Percentiles rank a stretch among this genome's conserved stretches.
These are phyloP conservation scores for Claviceps fusiformis DNA, from an alignment of 2,329 filamentous ascomycete genomes.

Conservation along the genomic window DNA sequence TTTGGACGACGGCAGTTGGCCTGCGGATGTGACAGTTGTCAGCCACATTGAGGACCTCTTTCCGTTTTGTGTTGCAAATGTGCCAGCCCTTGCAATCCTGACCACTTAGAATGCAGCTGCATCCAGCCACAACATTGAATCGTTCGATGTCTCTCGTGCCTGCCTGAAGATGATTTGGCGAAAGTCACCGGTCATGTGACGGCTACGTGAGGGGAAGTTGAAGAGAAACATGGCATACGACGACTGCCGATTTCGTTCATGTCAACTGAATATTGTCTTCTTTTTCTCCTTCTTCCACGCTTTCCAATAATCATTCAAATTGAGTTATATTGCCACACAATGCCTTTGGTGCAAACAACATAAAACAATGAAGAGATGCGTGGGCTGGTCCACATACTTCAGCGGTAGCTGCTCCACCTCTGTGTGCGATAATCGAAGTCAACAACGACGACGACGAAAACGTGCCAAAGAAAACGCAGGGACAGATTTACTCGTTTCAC, in stretches of 20 bases:
- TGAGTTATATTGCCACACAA: not conserved
- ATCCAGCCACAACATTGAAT: not conserved
- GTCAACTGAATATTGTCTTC: not conserved
- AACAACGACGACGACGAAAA: not conserved
- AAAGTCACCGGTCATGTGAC: slow-evolving; percentile 18
- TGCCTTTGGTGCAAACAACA: not conserved
- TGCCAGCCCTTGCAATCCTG: not conserved
- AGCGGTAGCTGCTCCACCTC: not conserved
- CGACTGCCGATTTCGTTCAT: not conserved
- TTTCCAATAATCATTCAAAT: not conserved
- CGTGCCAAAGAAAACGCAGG: not conserved
- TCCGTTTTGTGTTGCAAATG: not conserved
- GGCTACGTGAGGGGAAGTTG: slow-evolving; percentile 17
- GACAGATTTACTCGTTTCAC: not conserved
- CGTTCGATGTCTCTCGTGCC: not conserved
- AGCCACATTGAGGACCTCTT: no score
- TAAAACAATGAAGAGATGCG: not conserved
- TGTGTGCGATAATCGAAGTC: not conserved
- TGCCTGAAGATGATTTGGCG: slow-evolving; percentile 6
- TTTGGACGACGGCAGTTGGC: no score
- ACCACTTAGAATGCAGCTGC: not conserved
- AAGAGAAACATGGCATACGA: slow-evolving; percentile 1
- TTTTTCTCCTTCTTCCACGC: not conserved
- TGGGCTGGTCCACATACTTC: not conserved
- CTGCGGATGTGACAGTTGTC: no score